Percentiles rank a stretch among this genome's conserved stretches.
These are phyloP conservation scores for Backusella liffmaniae DNA, from an alignment of 192 early-diverging fungal species.

Conservation along the genomic window DNA sequence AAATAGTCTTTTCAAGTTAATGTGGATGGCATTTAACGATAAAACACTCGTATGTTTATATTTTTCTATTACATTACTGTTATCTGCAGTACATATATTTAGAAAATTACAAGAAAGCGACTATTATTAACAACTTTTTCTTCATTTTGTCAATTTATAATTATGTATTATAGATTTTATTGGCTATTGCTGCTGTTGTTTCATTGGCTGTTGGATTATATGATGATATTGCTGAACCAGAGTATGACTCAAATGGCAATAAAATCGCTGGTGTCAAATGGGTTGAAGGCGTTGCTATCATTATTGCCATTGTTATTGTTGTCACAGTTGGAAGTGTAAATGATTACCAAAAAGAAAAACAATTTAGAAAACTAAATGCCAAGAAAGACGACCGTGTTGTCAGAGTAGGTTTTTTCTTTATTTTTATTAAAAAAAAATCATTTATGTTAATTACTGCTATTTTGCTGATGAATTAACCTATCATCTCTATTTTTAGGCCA, in stretches of 20 bases:
- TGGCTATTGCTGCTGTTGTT: slow-evolving; percentile 73
- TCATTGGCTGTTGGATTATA: slow-evolving; percentile 81
- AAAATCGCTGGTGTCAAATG: slow-evolving; percentile 63
- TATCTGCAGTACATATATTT: neutral
- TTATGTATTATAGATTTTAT: slow-evolving; percentile 55
- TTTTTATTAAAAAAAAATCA: neutral
- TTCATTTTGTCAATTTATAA: neutral
- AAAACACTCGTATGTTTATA: slow-evolving; percentile 61
- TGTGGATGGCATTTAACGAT: slow-evolving; percentile 83
- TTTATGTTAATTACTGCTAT: neutral
- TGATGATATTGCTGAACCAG: slow-evolving; percentile 64
- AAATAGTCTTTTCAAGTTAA: slow-evolving; percentile 69
- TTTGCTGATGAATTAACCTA: neutral
- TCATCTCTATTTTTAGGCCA: slow-evolving; percentile 42
- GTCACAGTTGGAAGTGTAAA: slow-evolving; percentile 76
- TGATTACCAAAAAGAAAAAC: slow-evolving; percentile 84
- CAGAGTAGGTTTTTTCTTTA: slow-evolving; percentile 44
- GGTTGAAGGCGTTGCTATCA: slow-evolving; percentile 86
- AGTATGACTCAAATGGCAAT: slow-evolving; percentile 35
- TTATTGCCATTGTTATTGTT: slow-evolving; percentile 79
- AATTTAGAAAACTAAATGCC: slow-evolving; percentile 82
- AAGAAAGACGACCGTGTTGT: slow-evolving; percentile 84
- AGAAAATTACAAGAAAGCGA: neutral
- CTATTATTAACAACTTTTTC: slow-evolving; percentile 14
- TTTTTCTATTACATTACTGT: neutral